Conservation (phyloP, 768 basidiomycete genomes). For the Fibroporia radiculosa region DNA sequence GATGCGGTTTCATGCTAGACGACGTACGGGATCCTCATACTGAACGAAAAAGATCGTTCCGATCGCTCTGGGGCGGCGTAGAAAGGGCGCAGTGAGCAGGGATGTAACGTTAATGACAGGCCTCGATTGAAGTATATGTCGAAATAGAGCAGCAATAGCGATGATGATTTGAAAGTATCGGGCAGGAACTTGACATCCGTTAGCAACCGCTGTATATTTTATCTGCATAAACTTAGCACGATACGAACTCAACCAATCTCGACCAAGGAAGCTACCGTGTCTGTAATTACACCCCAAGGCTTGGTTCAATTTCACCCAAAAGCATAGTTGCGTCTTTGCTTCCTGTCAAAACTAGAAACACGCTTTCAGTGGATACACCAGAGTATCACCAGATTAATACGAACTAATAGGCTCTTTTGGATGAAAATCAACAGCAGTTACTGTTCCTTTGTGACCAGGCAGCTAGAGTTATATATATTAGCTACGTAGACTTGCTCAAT, state of each 20-base stretch:
- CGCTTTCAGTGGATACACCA: background rate
- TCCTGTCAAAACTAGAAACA: slow-evolving; percentile 66
- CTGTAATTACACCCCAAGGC: slow-evolving; percentile 24
- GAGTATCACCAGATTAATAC: slow-evolving; percentile 23
- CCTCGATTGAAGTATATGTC: no score
- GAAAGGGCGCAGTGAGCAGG: no score
- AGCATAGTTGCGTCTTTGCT: slow-evolving; percentile 94
- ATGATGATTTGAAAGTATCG: no score
- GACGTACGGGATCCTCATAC: slow-evolving; percentile 1
- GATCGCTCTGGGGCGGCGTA: background rate
- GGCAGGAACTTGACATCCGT: no score
- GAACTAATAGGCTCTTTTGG: slow-evolving; percentile 91
- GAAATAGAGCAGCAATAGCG: no score
- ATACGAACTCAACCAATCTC: no score
- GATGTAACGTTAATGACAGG: no score
- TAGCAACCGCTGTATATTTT: no score
- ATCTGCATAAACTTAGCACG: no score
- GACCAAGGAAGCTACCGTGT: no score
- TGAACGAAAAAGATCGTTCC: slow-evolving; percentile 5
- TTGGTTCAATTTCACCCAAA: slow-evolving; percentile 81
- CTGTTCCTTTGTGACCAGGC: slow-evolving; percentile 95
- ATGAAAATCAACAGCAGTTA: slow-evolving; percentile 93
- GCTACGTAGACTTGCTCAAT: background rate
- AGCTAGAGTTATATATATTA: slow-evolving; percentile 39
- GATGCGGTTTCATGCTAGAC: slow-evolving; percentile 1